Percentiles rank a stretch among this genome's conserved stretches.
phyloP scores from a whole-genome alignment of 1,284 basidiomycete species.

The Tylopilus sp. region DNA sequence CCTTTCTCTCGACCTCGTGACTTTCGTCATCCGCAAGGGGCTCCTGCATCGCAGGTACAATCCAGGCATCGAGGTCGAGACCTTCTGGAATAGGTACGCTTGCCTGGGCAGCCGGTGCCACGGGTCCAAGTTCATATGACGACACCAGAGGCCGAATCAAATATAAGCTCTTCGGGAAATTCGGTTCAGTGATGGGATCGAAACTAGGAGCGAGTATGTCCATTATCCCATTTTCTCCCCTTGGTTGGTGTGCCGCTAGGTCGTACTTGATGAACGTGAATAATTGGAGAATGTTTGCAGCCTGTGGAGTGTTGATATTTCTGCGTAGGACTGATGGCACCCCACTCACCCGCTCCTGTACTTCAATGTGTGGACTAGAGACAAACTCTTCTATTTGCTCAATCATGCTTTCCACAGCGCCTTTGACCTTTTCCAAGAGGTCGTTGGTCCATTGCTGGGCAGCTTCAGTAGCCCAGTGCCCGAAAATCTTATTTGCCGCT shows the following conservation, averaged over 20 bases:
- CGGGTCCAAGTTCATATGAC: slow-evolving; percentile 81
- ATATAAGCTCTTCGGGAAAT: slow-evolving; percentile 84
- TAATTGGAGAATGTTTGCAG: slow-evolving; percentile 76
- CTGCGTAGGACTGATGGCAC: background rate
- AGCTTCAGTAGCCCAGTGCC: slow-evolving; percentile 73
- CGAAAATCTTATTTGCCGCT: slow-evolving; percentile 83
- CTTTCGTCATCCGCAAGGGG: slow-evolving; percentile 33
- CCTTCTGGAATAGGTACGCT: slow-evolving; percentile 81
- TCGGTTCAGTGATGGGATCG: slow-evolving; percentile 38
- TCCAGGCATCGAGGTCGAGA: slow-evolving; percentile 82
- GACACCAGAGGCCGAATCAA: slow-evolving; percentile 83
- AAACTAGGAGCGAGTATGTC: slow-evolving; percentile 37
- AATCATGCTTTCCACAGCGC: slow-evolving; percentile 58
- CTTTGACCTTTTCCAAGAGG: slow-evolving; percentile 57
- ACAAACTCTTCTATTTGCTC: slow-evolving; percentile 54
- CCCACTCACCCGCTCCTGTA: slow-evolving; percentile 84
- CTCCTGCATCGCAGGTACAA: slow-evolving; percentile 64
- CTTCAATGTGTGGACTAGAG: slow-evolving; percentile 70
- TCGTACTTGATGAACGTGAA: slow-evolving; percentile 82
- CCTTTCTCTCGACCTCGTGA: slow-evolving; percentile 30
- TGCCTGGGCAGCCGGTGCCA: slow-evolving; percentile 76
- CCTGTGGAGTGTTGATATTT: slow-evolving; percentile 40
- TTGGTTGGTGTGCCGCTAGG: slow-evolving; percentile 56
- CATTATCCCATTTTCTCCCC: slow-evolving; percentile 38
- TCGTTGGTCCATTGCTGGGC: slow-evolving; percentile 76